These are phyloP conservation scores for Simplicillium sp. DNA, from an alignment of 2,329 filamentous ascomycete genomes.

Conservation along the genomic window DNA sequence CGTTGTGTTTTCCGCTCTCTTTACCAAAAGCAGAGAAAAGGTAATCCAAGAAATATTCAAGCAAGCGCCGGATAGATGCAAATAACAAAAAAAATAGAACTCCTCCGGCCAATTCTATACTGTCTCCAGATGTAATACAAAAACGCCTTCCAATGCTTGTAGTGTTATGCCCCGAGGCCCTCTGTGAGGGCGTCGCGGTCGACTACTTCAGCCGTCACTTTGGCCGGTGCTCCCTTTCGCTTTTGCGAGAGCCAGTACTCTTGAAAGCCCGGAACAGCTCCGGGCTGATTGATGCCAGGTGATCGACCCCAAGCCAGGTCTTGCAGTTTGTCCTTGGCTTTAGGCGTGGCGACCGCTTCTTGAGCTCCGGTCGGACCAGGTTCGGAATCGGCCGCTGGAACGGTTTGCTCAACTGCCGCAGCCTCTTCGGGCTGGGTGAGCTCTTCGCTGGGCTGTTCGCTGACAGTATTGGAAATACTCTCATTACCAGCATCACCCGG, in stretches of 20 bases:
- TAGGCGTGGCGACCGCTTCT: slow-evolving; percentile 9
- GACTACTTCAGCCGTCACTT: slow-evolving; percentile 46
- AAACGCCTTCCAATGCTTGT: not conserved
- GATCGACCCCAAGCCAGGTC: slow-evolving; percentile 32
- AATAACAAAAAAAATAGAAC: too few relatives aligned
- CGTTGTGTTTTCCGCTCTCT: too few relatives aligned
- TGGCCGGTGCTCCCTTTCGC: slow-evolving; percentile 42
- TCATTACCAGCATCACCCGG: not conserved
- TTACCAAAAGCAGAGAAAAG: too few relatives aligned
- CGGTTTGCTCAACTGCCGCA: too few relatives aligned
- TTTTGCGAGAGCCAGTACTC: slow-evolving; percentile 41
- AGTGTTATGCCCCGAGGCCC: slow-evolving; percentile 26
- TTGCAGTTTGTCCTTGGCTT: slow-evolving; percentile 21
- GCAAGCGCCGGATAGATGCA: too few relatives aligned
- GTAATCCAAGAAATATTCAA: too few relatives aligned
- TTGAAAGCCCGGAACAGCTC: slow-evolving; percentile 63
- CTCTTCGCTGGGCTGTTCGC: slow-evolving; percentile 1
- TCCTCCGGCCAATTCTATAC: not conserved
- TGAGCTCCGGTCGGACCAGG: not conserved
- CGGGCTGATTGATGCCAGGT: slow-evolving; percentile 71
- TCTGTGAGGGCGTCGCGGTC: slow-evolving; percentile 54
- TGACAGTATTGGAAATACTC: slow-evolving; percentile 1
- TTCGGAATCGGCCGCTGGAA: not conserved
- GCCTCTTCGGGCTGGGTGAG: slow-evolving; percentile 3
- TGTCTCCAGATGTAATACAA: not conserved